phyloP scores from a whole-genome alignment of 139 green algal genomes.

The Micractinium sp. region DNA sequence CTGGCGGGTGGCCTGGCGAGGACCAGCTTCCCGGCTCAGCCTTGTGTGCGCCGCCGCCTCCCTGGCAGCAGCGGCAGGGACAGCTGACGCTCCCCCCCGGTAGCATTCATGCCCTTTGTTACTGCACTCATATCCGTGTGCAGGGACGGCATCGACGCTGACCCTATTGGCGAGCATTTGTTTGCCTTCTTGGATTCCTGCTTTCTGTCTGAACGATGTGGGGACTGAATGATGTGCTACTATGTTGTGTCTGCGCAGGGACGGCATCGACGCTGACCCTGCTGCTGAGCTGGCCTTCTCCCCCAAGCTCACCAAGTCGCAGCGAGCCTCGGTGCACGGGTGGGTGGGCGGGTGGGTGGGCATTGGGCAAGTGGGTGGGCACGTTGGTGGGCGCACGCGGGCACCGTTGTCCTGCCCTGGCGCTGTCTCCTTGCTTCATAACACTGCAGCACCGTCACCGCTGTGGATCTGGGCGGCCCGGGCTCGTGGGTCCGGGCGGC shows the following conservation, averaged over 20 bases:
- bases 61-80: no score
- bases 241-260: background rate
- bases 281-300: slow-evolving; percentile 43
- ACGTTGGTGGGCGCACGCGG: background rate
- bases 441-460: no score
- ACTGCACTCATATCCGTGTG: no score
- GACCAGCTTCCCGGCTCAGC: background rate
- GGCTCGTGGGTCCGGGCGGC: no score
- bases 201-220: no score
- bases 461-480: no score
- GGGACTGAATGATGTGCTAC: background rate
- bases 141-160: slow-evolving; percentile 18
- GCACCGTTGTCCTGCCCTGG: no score
- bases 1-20: background rate
- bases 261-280: slow-evolving; percentile 12
- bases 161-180: slow-evolving; percentile 14
- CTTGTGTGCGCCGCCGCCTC: no score
- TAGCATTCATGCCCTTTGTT: no score
- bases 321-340: slow-evolving; percentile 36
- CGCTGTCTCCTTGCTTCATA: no score
- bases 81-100: no score
- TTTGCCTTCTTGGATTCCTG: no score
- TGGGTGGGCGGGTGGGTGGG: background rate
- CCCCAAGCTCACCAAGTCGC: slow-evolving; percentile 29
- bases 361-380: background rate